Conservation (phyloP, 2,329 filamentous ascomycete genomes). For the Myriosclerotinia curreyana region DNA sequence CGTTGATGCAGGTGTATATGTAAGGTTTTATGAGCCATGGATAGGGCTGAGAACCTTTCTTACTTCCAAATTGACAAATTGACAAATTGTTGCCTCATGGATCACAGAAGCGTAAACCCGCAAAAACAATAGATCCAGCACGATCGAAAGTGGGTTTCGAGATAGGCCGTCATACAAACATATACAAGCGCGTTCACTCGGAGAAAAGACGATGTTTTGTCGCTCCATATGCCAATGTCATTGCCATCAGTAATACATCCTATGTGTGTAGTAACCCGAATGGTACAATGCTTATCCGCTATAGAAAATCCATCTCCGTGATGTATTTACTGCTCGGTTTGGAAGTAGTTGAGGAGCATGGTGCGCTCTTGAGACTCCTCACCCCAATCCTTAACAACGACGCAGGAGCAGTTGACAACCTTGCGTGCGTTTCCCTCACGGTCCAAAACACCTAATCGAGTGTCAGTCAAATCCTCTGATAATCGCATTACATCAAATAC, state of each 20-base stretch:
- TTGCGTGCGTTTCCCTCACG: slow-evolving; percentile 99
- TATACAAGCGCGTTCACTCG: slow-evolving; percentile 11
- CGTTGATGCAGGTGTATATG: neutral
- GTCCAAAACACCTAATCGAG: slow-evolving; percentile 79
- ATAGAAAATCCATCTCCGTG: slow-evolving; percentile 34
- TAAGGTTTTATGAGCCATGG: slow-evolving; percentile 6
- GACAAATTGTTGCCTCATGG: neutral
- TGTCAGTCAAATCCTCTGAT: slow-evolving; percentile 26
- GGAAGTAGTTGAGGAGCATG: slow-evolving; percentile 99
- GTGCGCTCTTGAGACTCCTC: slow-evolving; percentile 99
- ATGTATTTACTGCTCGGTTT: slow-evolving; percentile 69
- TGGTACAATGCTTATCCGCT: slow-evolving; percentile 37
- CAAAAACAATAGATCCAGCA: neutral
- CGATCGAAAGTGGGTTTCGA: neutral
- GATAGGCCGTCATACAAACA: neutral
- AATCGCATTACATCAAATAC: slow-evolving; percentile 45
- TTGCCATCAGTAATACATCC: slow-evolving; percentile 37
- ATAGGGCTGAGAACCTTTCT: slow-evolving; percentile 9
- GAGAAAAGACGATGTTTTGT: slow-evolving; percentile 5
- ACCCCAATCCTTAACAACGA: slow-evolving; percentile 99
- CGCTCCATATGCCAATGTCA: slow-evolving; percentile 37
- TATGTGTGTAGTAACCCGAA: slow-evolving; percentile 37
- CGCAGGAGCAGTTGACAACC: slow-evolving; percentile 99
- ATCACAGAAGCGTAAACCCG: neutral
- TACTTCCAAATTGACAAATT: neutral